Percentiles rank a stretch among this genome's conserved stretches.
phyloP scores from a whole-genome alignment of 2,329 filamentous ascomycete genomes.

The Calonectria hawksworthii region DNA sequence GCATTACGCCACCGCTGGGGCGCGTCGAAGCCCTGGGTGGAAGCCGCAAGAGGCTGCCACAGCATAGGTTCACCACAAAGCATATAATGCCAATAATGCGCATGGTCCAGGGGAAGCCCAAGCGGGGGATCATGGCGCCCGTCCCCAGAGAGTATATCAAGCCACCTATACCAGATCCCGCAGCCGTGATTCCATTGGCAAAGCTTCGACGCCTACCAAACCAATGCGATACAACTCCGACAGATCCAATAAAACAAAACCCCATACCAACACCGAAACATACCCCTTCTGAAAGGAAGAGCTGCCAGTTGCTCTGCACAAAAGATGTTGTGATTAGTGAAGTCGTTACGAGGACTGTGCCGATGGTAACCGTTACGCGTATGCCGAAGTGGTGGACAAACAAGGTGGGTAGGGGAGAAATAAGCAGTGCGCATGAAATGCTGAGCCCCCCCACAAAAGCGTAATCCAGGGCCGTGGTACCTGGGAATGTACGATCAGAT shows the following conservation, averaged over 20 bases:
- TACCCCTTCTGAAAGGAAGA: slow-evolving; percentile 71
- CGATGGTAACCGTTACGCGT: slow-evolving; percentile 60
- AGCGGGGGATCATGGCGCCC: slow-evolving; percentile 64
- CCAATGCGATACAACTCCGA: slow-evolving; percentile 72
- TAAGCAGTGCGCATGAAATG: slow-evolving; percentile 58
- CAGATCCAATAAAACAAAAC: slow-evolving; percentile 68
- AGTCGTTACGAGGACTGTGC: slow-evolving; percentile 64
- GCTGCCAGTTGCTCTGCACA: slow-evolving; percentile 68
- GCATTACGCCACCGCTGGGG: background rate
- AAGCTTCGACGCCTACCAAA: slow-evolving; percentile 68
- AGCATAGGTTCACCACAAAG: slow-evolving; percentile 67
- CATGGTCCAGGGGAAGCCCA: slow-evolving; percentile 70
- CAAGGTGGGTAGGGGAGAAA: slow-evolving; percentile 56
- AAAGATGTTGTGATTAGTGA: slow-evolving; percentile 69
- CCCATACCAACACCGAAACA: slow-evolving; percentile 74
- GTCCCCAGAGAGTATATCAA: slow-evolving; percentile 40
- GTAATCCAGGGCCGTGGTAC: slow-evolving; percentile 66
- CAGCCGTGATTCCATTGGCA: slow-evolving; percentile 68
- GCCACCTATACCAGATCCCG: slow-evolving; percentile 61
- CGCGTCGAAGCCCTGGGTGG: background rate
- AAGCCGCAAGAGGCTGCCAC: slow-evolving; percentile 33
- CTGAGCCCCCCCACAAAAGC: slow-evolving; percentile 72
- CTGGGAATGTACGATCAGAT: slow-evolving; percentile 62
- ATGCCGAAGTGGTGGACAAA: slow-evolving; percentile 48
- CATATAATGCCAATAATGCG: slow-evolving; percentile 63